Evolutionary conservation across 768 basidiomycete species (phyloP).

Genomic region (Amylocystis lapponica): DNA sequence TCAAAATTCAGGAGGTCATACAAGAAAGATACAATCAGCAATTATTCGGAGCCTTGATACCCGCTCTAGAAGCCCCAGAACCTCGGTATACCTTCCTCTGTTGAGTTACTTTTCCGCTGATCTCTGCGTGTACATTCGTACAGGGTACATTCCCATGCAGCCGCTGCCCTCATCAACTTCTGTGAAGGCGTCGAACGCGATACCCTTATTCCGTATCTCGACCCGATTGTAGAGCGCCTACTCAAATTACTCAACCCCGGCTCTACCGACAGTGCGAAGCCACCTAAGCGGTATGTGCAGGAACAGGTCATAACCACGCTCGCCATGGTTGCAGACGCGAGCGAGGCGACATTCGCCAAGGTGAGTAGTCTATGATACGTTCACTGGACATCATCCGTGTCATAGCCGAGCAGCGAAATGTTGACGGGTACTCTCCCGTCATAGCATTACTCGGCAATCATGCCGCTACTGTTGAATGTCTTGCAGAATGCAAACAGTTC

Average conservation of each 20-base stretch:
- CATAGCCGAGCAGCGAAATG: not conserved
- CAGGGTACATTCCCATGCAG: conserved; percentile 84
- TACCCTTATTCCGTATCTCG: conserved; percentile 71
- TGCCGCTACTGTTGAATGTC: conserved; percentile 76
- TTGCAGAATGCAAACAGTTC: conserved; percentile 64
- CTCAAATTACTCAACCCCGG: conserved; percentile 58
- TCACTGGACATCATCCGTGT: too few relatives aligned
- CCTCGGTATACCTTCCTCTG: conserved; percentile 39
- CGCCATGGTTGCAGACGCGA: conserved; percentile 86
- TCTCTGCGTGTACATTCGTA: not conserved
- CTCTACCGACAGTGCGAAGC: conserved; percentile 29
- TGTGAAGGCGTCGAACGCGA: conserved; percentile 80
- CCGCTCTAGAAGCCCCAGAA: conserved; percentile 69
- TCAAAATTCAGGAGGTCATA: conserved; percentile 58
- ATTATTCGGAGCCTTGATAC: conserved; percentile 65
- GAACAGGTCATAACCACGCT: conserved; percentile 86
- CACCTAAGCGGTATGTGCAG: conserved; percentile 63
- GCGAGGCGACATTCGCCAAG: conserved; percentile 72
- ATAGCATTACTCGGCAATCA: conserved; percentile 71
- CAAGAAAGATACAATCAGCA: conserved; percentile 64
- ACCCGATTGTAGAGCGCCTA: conserved; percentile 70
- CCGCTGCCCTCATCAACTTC: conserved; percentile 86
- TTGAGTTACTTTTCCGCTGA: not conserved
- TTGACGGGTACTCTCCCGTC: too few relatives aligned
- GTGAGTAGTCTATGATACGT: conserved; percentile 34